These are phyloP conservation scores for Euryodendron excelsum DNA, from an alignment of 148 eudicot genomes.

Conservation along the genomic window DNA sequence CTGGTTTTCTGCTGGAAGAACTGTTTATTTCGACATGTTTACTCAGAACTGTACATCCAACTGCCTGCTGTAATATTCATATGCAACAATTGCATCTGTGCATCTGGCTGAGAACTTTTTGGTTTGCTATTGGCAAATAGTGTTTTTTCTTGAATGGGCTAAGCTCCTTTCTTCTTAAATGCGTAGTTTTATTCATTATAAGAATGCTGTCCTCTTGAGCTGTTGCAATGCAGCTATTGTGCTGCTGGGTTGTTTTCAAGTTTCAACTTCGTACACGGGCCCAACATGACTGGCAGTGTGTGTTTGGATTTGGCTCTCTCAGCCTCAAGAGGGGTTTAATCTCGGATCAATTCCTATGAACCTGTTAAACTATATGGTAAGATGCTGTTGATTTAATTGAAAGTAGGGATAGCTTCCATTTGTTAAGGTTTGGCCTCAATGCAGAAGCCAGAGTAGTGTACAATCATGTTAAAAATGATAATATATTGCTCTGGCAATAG, in stretches of 20 bases:
- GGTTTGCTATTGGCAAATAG: neutral
- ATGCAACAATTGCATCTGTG: neutral
- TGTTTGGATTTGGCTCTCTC: too few relatives aligned
- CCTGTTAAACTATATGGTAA: too few relatives aligned
- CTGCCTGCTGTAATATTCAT: conserved; percentile 2
- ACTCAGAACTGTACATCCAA: conserved; percentile 6
- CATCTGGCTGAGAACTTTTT: neutral
- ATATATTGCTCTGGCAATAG: too few relatives aligned
- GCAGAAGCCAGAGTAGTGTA: too few relatives aligned
- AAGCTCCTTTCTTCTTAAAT: neutral
- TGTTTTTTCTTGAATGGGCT: conserved; percentile 3
- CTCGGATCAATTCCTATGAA: too few relatives aligned
- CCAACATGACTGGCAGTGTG: too few relatives aligned
- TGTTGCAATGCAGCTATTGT: neutral
- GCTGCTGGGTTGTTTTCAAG: neutral
- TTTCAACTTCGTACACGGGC: too few relatives aligned
- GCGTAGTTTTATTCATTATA: neutral
- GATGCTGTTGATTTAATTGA: too few relatives aligned
- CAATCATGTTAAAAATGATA: too few relatives aligned
- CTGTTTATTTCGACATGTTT: neutral
- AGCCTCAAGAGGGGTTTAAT: too few relatives aligned
- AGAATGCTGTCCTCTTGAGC: neutral
- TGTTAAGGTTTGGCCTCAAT: too few relatives aligned
- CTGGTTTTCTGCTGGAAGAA: neutral
- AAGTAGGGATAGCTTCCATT: too few relatives aligned